phyloP scores from a whole-genome alignment of 1,284 basidiomycete genomes.

The Fomes fomentarius region DNA sequence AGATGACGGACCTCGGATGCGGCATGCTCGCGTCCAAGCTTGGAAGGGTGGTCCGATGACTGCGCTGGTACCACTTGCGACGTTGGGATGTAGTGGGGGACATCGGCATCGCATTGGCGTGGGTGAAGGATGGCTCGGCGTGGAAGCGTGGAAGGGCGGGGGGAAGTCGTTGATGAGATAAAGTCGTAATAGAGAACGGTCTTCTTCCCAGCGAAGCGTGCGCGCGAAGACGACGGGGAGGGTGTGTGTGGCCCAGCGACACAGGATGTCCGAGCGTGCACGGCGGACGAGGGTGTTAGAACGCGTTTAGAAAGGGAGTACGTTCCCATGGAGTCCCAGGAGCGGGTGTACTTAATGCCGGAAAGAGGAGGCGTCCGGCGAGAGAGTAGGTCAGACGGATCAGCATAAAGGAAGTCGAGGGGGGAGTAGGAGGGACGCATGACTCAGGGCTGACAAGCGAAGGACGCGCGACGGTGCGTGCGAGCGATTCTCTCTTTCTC shows the following conservation, averaged over 20 bases:
- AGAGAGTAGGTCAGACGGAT: slow-evolving; percentile 13
- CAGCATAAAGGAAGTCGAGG: not conserved
- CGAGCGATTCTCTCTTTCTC: slow-evolving; percentile 6
- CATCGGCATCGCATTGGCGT: not conserved
- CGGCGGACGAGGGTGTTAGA: not conserved
- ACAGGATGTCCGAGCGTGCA: not conserved
- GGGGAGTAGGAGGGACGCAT: slow-evolving; percentile 16
- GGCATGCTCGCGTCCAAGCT: not conserved
- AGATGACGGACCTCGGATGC: slow-evolving; percentile 6
- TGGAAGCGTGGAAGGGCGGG: not conserved
- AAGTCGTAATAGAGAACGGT: no score
- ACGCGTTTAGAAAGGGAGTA: not conserved
- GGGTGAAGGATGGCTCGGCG: not conserved
- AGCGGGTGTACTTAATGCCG: not conserved
- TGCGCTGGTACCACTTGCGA: not conserved
- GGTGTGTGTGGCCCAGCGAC: no score
- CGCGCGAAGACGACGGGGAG: no score
- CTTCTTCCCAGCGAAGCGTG: not conserved
- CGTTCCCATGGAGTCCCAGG: not conserved
- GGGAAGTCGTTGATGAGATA: not conserved
- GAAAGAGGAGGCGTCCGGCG: not conserved
- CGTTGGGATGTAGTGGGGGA: not conserved
- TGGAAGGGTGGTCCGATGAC: slow-evolving; percentile 11
- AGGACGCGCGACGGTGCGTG: slow-evolving; percentile 9
- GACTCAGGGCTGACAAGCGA: slow-evolving; percentile 14